These are phyloP conservation scores for Diaporthe helianthi DNA, from an alignment of 2,329 filamentous ascomycete species.

Conservation along the genomic window DNA sequence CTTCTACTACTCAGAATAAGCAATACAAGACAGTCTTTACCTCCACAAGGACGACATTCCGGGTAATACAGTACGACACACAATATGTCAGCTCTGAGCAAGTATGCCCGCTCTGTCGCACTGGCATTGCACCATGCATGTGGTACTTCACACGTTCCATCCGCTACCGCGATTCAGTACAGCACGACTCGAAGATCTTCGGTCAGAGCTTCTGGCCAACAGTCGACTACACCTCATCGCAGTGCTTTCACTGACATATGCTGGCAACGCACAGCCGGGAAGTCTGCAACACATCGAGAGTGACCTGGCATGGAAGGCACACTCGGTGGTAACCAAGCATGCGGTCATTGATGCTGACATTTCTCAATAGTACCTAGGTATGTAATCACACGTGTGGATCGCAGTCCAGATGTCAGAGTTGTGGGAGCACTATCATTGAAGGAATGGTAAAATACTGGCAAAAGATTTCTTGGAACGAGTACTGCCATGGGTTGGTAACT, in stretches of 20 bases:
- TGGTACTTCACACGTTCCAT: neutral
- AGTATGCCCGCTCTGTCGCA: neutral
- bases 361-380: neutral
- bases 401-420: neutral
- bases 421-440: neutral
- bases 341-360: too few relatives aligned
- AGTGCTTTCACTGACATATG: neutral
- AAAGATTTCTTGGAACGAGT: neutral
- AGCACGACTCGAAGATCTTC: neutral
- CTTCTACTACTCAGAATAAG: too few relatives aligned
- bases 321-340: neutral
- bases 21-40: too few relatives aligned
- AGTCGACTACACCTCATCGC: neutral
- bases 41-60: neutral
- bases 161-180: neutral
- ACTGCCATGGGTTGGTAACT: neutral
- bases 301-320: neutral
- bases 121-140: conserved; percentile 1
- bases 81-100: neutral
- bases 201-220: neutral
- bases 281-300: neutral
- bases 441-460: neutral
- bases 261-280: neutral
- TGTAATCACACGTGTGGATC: neutral
- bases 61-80: neutral